A percentile compares a stretch with the other conserved stretches of the same genome.
Evolutionary conservation across 2,329 filamentous ascomycete species (phyloP).

Genomic region (Phaeosphaeriaceae sp.): DNA sequence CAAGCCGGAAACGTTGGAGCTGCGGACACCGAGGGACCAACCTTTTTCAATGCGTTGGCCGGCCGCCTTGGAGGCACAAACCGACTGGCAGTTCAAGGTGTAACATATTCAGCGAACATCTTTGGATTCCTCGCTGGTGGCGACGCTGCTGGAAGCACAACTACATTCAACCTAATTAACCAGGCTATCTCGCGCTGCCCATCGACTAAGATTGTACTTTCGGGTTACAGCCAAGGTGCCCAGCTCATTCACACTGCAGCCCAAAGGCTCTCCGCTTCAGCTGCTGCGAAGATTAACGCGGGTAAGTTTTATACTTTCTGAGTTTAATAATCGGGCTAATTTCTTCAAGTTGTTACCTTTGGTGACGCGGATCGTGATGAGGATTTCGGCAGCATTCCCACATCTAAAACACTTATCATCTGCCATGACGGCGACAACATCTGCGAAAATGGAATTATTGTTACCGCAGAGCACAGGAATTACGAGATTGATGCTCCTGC

Average conservation of each 20-base stretch:
- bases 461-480: constrained; percentile 31
- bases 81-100: constrained; percentile 59
- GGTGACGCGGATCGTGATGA: constrained; percentile 46
- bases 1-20: constrained; percentile 59
- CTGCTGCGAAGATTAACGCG: constrained; percentile 29
- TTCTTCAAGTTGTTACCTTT: constrained; percentile 40
- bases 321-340: background rate
- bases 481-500: constrained; percentile 33
- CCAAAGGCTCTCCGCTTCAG: constrained; percentile 29
- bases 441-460: constrained; percentile 34
- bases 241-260: constrained; percentile 56
- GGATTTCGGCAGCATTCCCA: constrained; percentile 34
- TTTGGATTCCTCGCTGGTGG: constrained; percentile 55
- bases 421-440: constrained; percentile 47
- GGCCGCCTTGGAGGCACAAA: constrained; percentile 47
- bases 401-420: constrained; percentile 42
- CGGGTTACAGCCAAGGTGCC: constrained; percentile 47
- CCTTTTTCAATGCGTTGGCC: constrained; percentile 56
- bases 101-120: constrained; percentile 56
- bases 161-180: constrained; percentile 49
- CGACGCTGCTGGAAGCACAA: constrained; percentile 50
- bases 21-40: constrained; percentile 52
- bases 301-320: constrained; percentile 12
- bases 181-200: constrained; percentile 32
- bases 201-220: constrained; percentile 37